phyloP scores from a whole-genome alignment of 2,329 filamentous ascomycete genomes.

The Lasiodiplodia theobromae region DNA sequence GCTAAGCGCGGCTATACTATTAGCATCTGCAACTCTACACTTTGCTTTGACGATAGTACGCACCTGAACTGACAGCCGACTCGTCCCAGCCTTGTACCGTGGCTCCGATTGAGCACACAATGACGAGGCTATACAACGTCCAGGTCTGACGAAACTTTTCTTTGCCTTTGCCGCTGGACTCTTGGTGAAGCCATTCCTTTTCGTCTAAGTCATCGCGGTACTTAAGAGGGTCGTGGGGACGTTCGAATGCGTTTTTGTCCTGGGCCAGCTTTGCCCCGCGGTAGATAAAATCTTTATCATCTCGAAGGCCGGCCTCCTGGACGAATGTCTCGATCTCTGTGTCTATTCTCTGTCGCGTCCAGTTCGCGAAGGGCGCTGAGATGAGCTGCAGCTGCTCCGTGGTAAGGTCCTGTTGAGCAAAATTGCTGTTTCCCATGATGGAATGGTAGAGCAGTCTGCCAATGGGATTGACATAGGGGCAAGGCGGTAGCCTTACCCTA shows the following conservation, averaged over 20 bases:
- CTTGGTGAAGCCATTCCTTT: neutral
- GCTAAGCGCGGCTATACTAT: constrained; percentile 72
- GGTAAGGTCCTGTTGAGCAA: neutral
- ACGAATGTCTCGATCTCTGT: neutral
- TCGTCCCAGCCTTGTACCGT: constrained; percentile 73
- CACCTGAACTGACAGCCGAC: constrained; percentile 32
- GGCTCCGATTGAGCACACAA: constrained; percentile 70
- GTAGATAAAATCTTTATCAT: neutral
- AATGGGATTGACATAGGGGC: neutral
- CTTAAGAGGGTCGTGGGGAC: neutral
- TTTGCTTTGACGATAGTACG: neutral
- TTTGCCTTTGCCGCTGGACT: neutral
- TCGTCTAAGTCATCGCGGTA: neutral
- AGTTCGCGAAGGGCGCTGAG: neutral
- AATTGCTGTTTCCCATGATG: neutral
- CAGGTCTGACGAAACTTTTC: neutral
- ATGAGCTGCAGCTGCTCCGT: neutral
- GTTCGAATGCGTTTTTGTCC: neutral
- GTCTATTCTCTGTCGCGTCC: neutral
- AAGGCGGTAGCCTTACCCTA: neutral
- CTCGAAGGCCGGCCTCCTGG: neutral
- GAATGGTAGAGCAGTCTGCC: neutral
- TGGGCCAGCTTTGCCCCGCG: neutral
- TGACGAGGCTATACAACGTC: constrained; percentile 66
- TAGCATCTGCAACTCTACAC: constrained; percentile 37